Base-by-base conservation (phyloP, 805 yeast genomes). In the Yarrowia keelungensis region DNA sequence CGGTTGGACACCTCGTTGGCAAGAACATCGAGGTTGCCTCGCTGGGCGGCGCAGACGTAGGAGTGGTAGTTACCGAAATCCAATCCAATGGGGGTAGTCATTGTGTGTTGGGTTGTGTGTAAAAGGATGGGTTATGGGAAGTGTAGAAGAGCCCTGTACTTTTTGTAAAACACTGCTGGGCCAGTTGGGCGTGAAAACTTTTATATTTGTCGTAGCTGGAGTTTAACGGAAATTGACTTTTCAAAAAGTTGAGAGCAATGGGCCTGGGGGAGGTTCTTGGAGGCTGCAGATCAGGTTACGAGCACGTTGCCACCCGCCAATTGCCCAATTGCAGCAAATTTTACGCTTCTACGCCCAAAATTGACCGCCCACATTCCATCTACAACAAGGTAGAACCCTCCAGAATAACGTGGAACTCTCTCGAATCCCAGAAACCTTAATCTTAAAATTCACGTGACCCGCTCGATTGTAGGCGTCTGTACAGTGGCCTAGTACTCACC, bases 1-100 rank as follows among this genome's bases (percentile, higher is more conserved):
- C 99, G 90, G 89, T 95, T 95, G 69, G 98, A 93, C 61, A 95
- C 98, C 82, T 95, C 99, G 80, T 95, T 95, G 82, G 95, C 98
- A 76, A 95, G 91, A 76, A 95, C 89, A 81, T 95, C 99, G 78
- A 95, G 95, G 78, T 98, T 98, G 84, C 98, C 89, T 87, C 94
- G 95, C 80, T 94, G 90, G 72, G 99, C 99, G 79, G 97, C 82
- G 69, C 82, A 98, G 79, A 94, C 86, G 74, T 94, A 98, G 72
- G 97, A 88, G 85, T 86, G 90, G 85, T 87, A 85, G 84, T 92
- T 92, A 83, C 99, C 99, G 79, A 95, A 89, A 87, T 95, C 99
- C 81, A 95, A 89, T 84, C 99, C 99, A 78, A 93, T 90, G 82
- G 97, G 97, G 79, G 89, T 86, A 81, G 97, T 90, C 97, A 92